These are phyloP conservation scores for Pichia sp. DNA, from an alignment of 1,139 yeast genomes.

Conservation along the genomic window DNA sequence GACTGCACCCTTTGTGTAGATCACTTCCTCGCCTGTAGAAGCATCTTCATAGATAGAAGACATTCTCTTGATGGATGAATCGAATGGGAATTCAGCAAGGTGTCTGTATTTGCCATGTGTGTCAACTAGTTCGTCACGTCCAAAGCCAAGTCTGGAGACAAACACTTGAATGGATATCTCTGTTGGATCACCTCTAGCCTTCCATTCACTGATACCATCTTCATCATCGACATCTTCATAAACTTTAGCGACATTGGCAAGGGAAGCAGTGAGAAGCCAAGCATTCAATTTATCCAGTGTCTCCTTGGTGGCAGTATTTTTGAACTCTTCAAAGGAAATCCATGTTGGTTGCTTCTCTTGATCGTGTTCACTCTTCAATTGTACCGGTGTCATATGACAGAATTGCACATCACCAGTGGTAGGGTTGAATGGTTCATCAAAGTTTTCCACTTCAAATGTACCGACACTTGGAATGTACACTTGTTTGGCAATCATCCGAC, in stretches of 20 bases:
- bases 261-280: slow-evolving; percentile 56
- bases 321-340: slow-evolving; percentile 20
- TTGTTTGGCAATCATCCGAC: slow-evolving; percentile 66
- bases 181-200: slow-evolving; percentile 79
- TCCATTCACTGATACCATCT: slow-evolving; percentile 46
- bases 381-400: slow-evolving; percentile 37
- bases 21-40: slow-evolving; percentile 29
- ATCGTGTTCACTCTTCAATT: slow-evolving; percentile 19
- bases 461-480: slow-evolving; percentile 79
- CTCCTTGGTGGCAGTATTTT: slow-evolving; percentile 17
- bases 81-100: slow-evolving; percentile 68
- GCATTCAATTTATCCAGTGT: slow-evolving; percentile 27
- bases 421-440: slow-evolving; percentile 71
- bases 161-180: slow-evolving; percentile 79
- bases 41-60: slow-evolving; percentile 44
- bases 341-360: slow-evolving; percentile 32
- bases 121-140: slow-evolving; percentile 38
- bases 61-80: slow-evolving; percentile 73
- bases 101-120: slow-evolving; percentile 32
- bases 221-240: slow-evolving; percentile 34
- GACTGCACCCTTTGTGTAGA: slow-evolving; percentile 74
- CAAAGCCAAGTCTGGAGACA: slow-evolving; percentile 46
- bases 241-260: slow-evolving; percentile 68
- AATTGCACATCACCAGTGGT: slow-evolving; percentile 50
- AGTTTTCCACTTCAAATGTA: slow-evolving; percentile 49